phyloP scores from a whole-genome alignment of 1,284 basidiomycete genomes.

The Tilletia caries region DNA sequence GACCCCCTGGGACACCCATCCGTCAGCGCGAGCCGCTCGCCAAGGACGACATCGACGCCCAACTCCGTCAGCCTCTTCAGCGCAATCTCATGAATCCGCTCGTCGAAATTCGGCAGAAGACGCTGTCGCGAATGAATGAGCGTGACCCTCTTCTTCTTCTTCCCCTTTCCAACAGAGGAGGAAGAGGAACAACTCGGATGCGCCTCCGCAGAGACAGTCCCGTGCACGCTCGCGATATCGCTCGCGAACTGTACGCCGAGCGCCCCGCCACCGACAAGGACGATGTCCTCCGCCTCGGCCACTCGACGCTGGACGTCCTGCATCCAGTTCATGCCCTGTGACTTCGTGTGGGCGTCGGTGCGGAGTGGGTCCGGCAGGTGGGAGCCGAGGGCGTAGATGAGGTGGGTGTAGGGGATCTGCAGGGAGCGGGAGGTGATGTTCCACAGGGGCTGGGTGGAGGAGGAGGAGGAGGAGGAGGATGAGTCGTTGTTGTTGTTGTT shows the following conservation, averaged over 20 bases:
- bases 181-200: background rate
- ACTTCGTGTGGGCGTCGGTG: constrained; percentile 44
- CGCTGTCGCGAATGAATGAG: constrained; percentile 17
- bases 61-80: constrained; percentile 37
- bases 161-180: background rate
- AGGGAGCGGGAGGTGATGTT: constrained; percentile 38
- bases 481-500: background rate
- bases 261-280: constrained; percentile 52
- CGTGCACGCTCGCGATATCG: constrained; percentile 44
- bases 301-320: constrained; percentile 37
- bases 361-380: constrained; percentile 51
- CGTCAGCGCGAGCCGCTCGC: constrained; percentile 46
- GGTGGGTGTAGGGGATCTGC: constrained; percentile 49
- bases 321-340: constrained; percentile 46
- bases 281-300: constrained; percentile 37
- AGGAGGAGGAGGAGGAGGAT: background rate
- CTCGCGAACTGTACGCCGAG: constrained; percentile 49
- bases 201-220: background rate
- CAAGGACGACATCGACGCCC: constrained; percentile 48
- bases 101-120: constrained; percentile 51
- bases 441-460: constrained; percentile 30
- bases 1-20: constrained; percentile 48
- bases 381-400: constrained; percentile 51
- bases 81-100: constrained; percentile 43
- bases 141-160: constrained; percentile 12